A percentile compares a stretch with the other conserved stretches of the same genome.
phyloP scores from a whole-genome alignment of 2,329 filamentous ascomycete species.

The Clonostachys rosea region DNA sequence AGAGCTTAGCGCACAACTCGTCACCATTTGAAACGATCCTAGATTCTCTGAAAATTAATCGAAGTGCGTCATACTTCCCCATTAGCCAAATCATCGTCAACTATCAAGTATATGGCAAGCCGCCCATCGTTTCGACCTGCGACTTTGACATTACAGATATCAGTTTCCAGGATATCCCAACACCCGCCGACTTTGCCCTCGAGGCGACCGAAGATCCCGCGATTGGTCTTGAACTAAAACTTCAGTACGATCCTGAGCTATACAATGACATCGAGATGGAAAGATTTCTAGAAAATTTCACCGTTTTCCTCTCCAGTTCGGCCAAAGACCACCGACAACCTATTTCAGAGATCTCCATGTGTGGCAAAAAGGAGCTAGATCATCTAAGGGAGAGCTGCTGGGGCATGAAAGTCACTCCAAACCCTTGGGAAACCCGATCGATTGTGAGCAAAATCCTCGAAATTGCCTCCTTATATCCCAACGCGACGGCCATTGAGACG shows the following conservation, averaged over 20 bases:
- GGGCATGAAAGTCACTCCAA: conserved; percentile 9
- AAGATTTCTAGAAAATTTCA: conserved; percentile 17
- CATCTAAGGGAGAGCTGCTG: conserved; percentile 10
- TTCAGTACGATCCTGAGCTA: conserved; percentile 13
- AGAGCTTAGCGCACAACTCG: conserved; percentile 15
- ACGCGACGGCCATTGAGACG: neutral
- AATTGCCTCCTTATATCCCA: neutral
- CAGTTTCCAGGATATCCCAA: conserved; percentile 14
- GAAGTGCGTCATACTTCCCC: conserved; percentile 31
- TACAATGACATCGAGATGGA: conserved; percentile 13
- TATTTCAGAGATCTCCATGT: conserved; percentile 13
- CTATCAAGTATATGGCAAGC: conserved; percentile 18
- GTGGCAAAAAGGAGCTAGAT: conserved; percentile 11
- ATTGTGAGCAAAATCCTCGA: conserved; percentile 4
- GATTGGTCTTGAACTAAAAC: conserved; percentile 10
- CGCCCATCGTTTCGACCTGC: conserved; percentile 8
- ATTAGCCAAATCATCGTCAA: conserved; percentile 40
- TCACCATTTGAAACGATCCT: conserved; percentile 46
- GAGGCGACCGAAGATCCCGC: conserved; percentile 6
- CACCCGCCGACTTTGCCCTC: conserved; percentile 12
- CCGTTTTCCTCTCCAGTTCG: conserved; percentile 14
- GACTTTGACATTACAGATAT: conserved; percentile 13
- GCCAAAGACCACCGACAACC: conserved; percentile 16
- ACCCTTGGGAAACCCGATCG: conserved; percentile 10
- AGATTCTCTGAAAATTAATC: conserved; percentile 28